A percentile compares a stretch with the other conserved stretches of the same genome.
phyloP scores from a whole-genome alignment of 1,139 yeast species.

The Scheffersomyces parashehatae region DNA sequence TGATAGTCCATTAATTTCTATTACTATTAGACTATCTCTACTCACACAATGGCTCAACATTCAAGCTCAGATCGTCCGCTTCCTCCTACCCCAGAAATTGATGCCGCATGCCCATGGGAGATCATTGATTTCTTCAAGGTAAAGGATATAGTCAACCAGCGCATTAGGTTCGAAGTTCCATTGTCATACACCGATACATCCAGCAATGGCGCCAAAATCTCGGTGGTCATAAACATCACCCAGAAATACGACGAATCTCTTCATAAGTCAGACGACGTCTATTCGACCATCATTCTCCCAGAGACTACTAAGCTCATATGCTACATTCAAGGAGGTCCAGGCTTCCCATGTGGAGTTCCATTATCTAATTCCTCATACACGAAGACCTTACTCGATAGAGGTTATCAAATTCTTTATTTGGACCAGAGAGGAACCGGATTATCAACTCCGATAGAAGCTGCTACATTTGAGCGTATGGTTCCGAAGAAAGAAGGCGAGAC shows the following conservation, averaged over 20 bases:
- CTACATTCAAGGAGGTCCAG: conserved; percentile 63
- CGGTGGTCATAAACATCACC: conserved; percentile 35
- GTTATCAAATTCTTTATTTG: conserved; percentile 47
- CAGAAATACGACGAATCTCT: conserved; percentile 27
- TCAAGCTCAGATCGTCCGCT: too few relatives aligned
- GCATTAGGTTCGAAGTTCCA: conserved; percentile 22
- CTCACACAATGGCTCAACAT: too few relatives aligned
- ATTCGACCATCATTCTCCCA: conserved; percentile 20
- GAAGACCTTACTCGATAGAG: conserved; percentile 40
- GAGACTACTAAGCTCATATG: conserved; percentile 33
- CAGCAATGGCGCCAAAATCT: conserved; percentile 15
- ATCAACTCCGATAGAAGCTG: conserved; percentile 45
- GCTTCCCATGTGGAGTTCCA: conserved; percentile 48
- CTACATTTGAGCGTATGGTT: conserved; percentile 21
- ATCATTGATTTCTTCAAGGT: conserved; percentile 28
- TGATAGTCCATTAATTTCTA: too few relatives aligned
- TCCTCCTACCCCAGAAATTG: too few relatives aligned
- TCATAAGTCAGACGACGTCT: conserved; percentile 12
- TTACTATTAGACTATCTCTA: too few relatives aligned
- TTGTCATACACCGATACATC: conserved; percentile 19
- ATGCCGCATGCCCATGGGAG: background rate
- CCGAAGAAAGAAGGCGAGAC: conserved; percentile 13
- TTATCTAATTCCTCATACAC: conserved; percentile 33
- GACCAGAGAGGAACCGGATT: conserved; percentile 65
- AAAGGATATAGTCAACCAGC: conserved; percentile 20